Base-by-base conservation (phyloP, 208 protist genomes). In the Naegleria gruberi region DNA sequence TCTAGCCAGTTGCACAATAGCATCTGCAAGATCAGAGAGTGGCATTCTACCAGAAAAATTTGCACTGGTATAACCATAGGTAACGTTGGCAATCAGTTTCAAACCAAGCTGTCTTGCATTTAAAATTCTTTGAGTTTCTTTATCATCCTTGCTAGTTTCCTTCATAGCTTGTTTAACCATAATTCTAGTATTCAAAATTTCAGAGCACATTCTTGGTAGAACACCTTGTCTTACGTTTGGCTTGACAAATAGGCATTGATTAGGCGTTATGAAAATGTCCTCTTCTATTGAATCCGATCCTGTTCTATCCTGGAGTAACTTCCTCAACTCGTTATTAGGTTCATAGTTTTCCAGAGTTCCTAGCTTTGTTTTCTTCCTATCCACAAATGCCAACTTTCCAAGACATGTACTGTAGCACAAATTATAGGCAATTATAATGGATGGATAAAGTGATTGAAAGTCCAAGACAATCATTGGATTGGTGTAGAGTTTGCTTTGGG, bases 351-450 rank as follows among this genome's bases (percentile, higher is more conserved):
- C 73, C 42, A 92, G 74, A 30, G 90, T 46, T 12, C 91, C 91
- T 7, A 92, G 34, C 12, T 92, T 91, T 6, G 87, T 92, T 7
- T 44, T 91, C 4, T 57, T 26, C 34, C 6, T 90, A 77, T 77
- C 30, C 65, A 77, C 65, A 57, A n/a, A 44, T 23, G 82, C 30
- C 8, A 94, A 37, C 17, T 89, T 91, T 23, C 96, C 96, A 43
- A 97, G 89, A 89, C 95, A 97, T n/a, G 96, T 97, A 7, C 91
- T 94, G 89, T 95, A 97, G 90, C 92, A 98, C 42, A 95, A 92
- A 90, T 98, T 98, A 92, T 97, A 96, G 12, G 95, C 96, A 91
- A 98, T 98, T 23, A 97, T 93, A 26, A 97, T 95, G 6, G 95
- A 97, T 45, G 96, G 96, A 90, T 97, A 98, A 23, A 98, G 92